Base-by-base conservation (phyloP, 2,329 filamentous ascomycete genomes). In the Parascedosporium putredinis region DNA sequence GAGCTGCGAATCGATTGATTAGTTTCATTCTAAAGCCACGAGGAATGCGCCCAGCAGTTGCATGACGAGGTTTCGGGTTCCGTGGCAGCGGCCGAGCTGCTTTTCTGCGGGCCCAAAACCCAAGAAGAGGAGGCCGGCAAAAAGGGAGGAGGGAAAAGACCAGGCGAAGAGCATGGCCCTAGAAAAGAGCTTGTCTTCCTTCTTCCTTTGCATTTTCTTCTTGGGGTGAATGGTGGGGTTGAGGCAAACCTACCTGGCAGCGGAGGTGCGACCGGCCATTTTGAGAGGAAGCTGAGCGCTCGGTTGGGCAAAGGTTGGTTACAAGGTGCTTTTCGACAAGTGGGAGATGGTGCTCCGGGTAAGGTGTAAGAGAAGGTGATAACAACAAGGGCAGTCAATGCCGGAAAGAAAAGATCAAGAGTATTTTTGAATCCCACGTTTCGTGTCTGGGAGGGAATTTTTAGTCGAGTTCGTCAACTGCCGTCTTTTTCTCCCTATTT, bases 241-340 rank as follows among this genome's bases (percentile, higher is more conserved):
- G 43, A 45, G 23, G 20, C 38, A 31, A n/a, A 45, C 43, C 29
- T 45, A 45, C 43, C 24, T 14, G n/a, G 43, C 23, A 14, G 43
- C 23, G 29, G 43, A 45, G 23, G n/a, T 25, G 18, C 38, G 38
- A 42, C 6, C 23, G 38, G 38, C 38, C 38, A 42, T 42, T 42
- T 36, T 42, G 16, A 20, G 38, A 42, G 20, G 23, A 24, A 42
- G 38, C 38, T 42, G 38, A 20, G 14, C 10, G 38, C 12, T 23
- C n/a, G 33, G 20, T 10, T 22, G 38, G 38, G 23, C 16, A 10
- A 20, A 20, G 23, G 38, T 16, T 42, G 38, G 7, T 42, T 42
- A 42, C 7, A 20, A 20, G 38, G 8, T 42, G n/a, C n/a, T n/a
- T n/a, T 42, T 10, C 12, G 38, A 10, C 16, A 42, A 20, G 16